Evolutionary conservation across 306 rosid genomes (phyloP).

Genomic region (Senna siamea): DNA sequence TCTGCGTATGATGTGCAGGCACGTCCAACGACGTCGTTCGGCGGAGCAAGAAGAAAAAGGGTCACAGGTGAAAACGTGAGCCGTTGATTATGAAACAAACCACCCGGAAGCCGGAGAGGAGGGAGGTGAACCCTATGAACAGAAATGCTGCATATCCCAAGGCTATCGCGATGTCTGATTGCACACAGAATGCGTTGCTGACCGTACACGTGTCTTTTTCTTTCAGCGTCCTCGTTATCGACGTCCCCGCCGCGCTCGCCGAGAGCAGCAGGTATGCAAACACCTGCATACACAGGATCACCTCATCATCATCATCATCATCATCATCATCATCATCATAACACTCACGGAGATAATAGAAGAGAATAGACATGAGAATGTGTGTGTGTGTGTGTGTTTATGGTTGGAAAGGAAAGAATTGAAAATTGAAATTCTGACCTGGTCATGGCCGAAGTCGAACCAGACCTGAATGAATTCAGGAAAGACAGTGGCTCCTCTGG

Average conservation of each 20-base stretch:
- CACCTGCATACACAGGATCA: constrained; percentile 62
- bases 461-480: constrained; percentile 89
- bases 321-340: not conserved
- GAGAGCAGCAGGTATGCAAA: constrained; percentile 82
- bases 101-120: constrained; percentile 86
- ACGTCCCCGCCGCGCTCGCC: constrained; percentile 94
- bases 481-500: constrained; percentile 79
- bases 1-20: not conserved
- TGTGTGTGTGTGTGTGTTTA: not conserved
- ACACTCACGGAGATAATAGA: too few species aligned
- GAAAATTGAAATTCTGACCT: constrained; percentile 54
- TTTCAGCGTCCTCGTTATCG: constrained; percentile 59
- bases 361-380: not conserved
- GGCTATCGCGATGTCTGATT: constrained; percentile 69
- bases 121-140: constrained; percentile 82
- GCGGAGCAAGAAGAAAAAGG: not conserved
- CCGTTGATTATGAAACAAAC: constrained; percentile 86
- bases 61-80: constrained; percentile 79
- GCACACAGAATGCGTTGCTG: constrained; percentile 72
- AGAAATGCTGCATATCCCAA: constrained; percentile 80
- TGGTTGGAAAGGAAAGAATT: not conserved
- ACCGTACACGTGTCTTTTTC: constrained; percentile 69
- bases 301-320: not conserved
- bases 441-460: constrained; percentile 99
- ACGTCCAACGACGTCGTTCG: constrained; percentile 35